A percentile compares a stretch with the other conserved stretches of the same genome.
Evolutionary conservation across 2,329 filamentous ascomycete genomes (phyloP).

Genomic region (Colletotrichum sp.): DNA sequence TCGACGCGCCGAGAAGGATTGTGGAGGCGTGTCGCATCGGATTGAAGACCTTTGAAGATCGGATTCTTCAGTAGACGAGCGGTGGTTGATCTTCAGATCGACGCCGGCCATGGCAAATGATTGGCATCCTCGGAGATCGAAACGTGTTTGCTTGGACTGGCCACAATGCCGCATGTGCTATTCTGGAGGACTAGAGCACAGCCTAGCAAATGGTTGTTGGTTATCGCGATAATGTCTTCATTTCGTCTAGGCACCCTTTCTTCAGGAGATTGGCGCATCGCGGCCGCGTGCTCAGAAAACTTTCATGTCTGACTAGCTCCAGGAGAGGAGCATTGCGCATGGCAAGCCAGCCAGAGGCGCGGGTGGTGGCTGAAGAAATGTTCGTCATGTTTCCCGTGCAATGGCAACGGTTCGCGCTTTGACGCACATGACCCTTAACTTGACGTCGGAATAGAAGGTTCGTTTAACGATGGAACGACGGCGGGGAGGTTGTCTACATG

Average conservation of each 20-base stretch:
- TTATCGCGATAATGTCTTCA: not conserved
- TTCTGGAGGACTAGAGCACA: not conserved
- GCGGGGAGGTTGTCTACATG: not conserved
- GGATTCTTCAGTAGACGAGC: not conserved
- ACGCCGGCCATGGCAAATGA: not conserved
- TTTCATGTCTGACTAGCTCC: not conserved
- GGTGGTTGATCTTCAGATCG: conserved; percentile 3
- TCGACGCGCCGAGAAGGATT: not conserved
- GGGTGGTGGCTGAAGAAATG: not conserved
- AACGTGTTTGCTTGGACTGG: not conserved
- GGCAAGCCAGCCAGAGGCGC: not conserved
- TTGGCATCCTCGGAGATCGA: not conserved
- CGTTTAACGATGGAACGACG: not conserved
- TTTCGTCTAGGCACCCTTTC: not conserved
- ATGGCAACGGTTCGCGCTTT: conserved; percentile 1
- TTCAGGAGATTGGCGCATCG: not conserved
- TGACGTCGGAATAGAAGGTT: not conserved
- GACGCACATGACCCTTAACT: not conserved
- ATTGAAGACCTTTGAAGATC: not conserved
- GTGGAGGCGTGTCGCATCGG: not conserved
- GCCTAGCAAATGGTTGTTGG: not conserved
- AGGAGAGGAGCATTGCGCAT: not conserved
- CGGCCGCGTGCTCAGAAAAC: not conserved
- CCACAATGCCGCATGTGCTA: not conserved
- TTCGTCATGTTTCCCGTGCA: not conserved